Base-by-base conservation (phyloP, 805 yeast genomes). In the Candida ficus region DNA sequence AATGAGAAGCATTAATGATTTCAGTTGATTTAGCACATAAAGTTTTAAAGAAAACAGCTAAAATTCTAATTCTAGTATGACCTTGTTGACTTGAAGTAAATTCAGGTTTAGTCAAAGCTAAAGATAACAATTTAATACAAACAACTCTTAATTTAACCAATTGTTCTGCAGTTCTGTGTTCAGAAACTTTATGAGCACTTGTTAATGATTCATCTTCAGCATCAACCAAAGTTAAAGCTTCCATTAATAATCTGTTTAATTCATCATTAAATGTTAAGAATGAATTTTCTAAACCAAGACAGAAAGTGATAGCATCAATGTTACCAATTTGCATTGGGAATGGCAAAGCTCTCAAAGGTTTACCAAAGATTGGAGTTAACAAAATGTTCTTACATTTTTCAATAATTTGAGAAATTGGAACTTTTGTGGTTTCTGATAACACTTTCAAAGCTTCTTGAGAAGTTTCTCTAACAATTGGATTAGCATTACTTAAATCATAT, bases 291-390 rank as follows among this genome's bases (percentile, higher is more conserved):
- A 91, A 68, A 1, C 83, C 78, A 43, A 93, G 66, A 56, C 97
- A 91, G 61, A 81, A 95, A 0, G 95, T 81, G n/a, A 93, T 86
- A 1, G 98, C 98, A 61, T 93, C 98, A 46, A 93, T 90, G 59
- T 93, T 90, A 28, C 99, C 99, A 42, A 93, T 93, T 64, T 95
- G 99, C 96, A 91, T 93, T 5, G 96, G 93, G 66, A 95, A 93
- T 0, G 99, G 99, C 46, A 93, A 70, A 0, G 99, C 99, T 47
- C 99, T 73, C 43, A 93, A 64, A 0, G 99, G 99, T 57, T 93
- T 93, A 4, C 96, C 96, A 67, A 93, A 95, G 18, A 93, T 93
- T 7, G 99, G 98, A 1, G 95, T 85, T 35, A 93, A 64, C 22
- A 95, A 66, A 20, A 90, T 77, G 35, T 78, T 81, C 52, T 89